Base-by-base conservation (phyloP, 495 filamentous ascomycete genomes). In the Alectoria sarmentosa region DNA sequence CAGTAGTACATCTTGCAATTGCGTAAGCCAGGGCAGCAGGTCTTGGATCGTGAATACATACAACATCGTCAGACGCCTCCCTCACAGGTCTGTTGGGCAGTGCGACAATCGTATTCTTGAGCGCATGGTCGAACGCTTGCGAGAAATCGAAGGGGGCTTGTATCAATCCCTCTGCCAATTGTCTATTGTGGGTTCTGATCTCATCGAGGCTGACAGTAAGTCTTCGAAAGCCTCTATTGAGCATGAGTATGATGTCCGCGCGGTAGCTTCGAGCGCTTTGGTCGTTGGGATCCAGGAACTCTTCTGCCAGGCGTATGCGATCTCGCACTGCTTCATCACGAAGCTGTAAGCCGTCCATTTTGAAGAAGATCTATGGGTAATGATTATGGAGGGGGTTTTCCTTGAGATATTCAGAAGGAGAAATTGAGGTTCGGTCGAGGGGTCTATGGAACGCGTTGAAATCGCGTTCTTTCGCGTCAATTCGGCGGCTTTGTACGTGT, bases 141-240 rank as follows among this genome's bases (percentile, higher is more conserved):
- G 86, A 83, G 73, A 83, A 96, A 67, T 96, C 92, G 79, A 96
- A 97, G 11, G 94, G 94, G 32, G 86, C 80, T 64, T 87, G 86
- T 65, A 98, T 82, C 23, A 98, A 82, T 52, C 91, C 91, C 67
- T 97, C 91, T 68, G 95, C 90, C 38, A 98, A 82, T 68, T 94
- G 90, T 65, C 88, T 76, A 72, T 90, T 96, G 78, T 96, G 92
- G 66, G 89, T 83, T 74, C 95, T 83, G 73, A 98, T 89, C 72
- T 97, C 91, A 77, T 98, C 95, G 65, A 99, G 83, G 79, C 91
- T 96, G 70, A 98, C 84, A 62, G 76, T 81, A 62, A 87, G 81
- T 71, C 92, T 82, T 65, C 90, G 83, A 69, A 90, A 78, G 65
- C 88, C 89, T 69, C 90, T 89, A 73, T 95, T 91, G 52, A 98